Evolutionary conservation across 108 stramenopile genomes (phyloP).

Genomic region (Skeletonema marinoi): DNA sequence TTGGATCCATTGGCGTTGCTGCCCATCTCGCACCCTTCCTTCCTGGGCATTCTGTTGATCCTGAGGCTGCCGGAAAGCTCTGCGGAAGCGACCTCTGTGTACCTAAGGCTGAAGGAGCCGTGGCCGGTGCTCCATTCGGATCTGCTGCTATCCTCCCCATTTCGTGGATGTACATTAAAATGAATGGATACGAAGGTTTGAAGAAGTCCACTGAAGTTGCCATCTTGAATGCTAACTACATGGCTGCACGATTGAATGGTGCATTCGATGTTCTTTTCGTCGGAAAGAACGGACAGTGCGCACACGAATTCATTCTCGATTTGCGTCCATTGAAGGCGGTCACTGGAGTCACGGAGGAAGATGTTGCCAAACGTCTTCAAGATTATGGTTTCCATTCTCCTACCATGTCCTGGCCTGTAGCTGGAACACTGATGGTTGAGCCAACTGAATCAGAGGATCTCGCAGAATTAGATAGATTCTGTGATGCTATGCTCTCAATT

Average conservation of each 20-base stretch:
- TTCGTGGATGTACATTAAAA: constrained; percentile 99
- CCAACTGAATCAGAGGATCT: constrained; percentile 98
- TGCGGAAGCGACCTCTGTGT: constrained; percentile 81
- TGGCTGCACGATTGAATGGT: constrained; percentile 92
- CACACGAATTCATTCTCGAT: constrained; percentile 99
- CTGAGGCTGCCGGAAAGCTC: constrained; percentile 81
- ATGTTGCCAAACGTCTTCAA: constrained; percentile 95
- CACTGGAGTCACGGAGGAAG: constrained; percentile 95
- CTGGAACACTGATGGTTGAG: constrained; percentile 98
- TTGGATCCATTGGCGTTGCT: constrained; percentile 97
- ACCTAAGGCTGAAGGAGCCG: constrained; percentile 76
- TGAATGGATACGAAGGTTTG: constrained; percentile 94
- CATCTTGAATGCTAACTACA: constrained; percentile 99
- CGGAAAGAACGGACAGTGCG: constrained; percentile 97
- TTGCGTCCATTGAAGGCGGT: constrained; percentile 93
- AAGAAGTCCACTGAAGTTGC: constrained; percentile 90
- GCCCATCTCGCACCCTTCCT: constrained; percentile 96
- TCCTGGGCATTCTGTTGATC: constrained; percentile 93
- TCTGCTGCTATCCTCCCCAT: constrained; percentile 98
- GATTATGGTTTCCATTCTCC: constrained; percentile 99
- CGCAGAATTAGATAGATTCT: constrained; percentile 97
- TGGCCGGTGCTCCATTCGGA: constrained; percentile 98
- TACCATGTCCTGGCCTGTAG: constrained; percentile 99
- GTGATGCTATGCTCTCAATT: constrained; percentile 97
- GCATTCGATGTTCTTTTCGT: constrained; percentile 91